These are phyloP conservation scores for Verticillium tricorpus DNA, from an alignment of 2,329 filamentous ascomycete genomes.

Conservation along the genomic window DNA sequence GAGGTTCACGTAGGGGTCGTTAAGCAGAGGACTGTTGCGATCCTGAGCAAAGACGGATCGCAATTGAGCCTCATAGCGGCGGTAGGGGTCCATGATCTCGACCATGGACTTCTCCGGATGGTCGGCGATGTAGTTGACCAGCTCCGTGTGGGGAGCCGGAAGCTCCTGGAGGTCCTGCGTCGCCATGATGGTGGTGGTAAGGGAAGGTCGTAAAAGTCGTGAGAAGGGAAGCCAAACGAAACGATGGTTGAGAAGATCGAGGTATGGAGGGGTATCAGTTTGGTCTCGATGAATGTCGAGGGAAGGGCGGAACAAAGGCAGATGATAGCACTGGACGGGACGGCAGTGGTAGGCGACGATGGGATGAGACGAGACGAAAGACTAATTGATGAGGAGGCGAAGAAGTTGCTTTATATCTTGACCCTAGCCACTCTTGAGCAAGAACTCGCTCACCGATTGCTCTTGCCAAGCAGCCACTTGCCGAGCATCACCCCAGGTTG, in stretches of 20 bases:
- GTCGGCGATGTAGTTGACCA: slow-evolving; percentile 49
- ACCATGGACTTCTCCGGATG: slow-evolving; percentile 48
- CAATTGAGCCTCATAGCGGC: slow-evolving; percentile 61
- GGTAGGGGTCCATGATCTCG: slow-evolving; percentile 61
- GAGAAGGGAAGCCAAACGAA: not conserved
- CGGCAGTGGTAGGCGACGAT: not conserved
- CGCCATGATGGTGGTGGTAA: slow-evolving; percentile 25
- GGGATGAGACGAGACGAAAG: not conserved
- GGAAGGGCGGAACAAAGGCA: not conserved
- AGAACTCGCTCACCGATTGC: not conserved
- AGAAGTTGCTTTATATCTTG: not conserved
- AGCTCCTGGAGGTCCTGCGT: slow-evolving; percentile 36
- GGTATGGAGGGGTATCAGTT: not conserved
- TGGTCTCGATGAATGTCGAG: not conserved
- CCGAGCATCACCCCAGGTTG: not conserved
- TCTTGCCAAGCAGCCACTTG: not conserved
- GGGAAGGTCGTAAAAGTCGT: not conserved
- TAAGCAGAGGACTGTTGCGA: slow-evolving; percentile 51
- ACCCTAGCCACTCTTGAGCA: not conserved
- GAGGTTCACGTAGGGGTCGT: slow-evolving; percentile 57
- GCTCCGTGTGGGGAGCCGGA: slow-evolving; percentile 38
- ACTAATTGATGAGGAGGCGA: not conserved
- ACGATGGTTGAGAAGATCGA: not conserved
- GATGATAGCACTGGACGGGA: not conserved
- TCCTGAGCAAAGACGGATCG: slow-evolving; percentile 67